phyloP scores from a whole-genome alignment of 2,329 filamentous ascomycete genomes.

The Epichloe bromicola region DNA sequence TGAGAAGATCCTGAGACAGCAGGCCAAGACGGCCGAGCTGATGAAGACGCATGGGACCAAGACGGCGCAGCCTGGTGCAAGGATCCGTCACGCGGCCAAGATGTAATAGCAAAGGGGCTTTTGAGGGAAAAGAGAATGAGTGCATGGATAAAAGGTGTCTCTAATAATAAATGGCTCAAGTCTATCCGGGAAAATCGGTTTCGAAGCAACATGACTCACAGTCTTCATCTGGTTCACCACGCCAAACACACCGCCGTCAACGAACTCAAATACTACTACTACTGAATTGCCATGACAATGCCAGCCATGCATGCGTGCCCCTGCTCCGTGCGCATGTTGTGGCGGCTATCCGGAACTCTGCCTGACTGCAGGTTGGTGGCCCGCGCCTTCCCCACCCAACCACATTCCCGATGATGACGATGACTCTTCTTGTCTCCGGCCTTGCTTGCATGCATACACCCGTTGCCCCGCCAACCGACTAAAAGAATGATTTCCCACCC shows the following conservation, averaged over 20 bases:
- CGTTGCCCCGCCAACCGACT: conserved; percentile 15
- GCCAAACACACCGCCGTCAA: conserved; percentile 4
- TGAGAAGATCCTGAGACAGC: conserved; percentile 50
- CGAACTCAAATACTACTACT: neutral
- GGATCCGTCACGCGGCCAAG: conserved; percentile 34
- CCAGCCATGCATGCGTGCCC: neutral
- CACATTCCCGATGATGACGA: conserved; percentile 3
- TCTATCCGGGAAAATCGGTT: neutral
- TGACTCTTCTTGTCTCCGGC: neutral
- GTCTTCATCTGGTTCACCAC: neutral
- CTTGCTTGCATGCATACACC: neutral
- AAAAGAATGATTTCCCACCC: conserved; percentile 9
- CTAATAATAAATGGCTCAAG: neutral
- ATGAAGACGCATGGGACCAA: conserved; percentile 43
- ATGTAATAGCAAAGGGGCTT: conserved; percentile 22
- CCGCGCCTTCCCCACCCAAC: neutral
- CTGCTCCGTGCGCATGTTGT: too few species aligned
- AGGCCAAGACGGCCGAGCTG: conserved; percentile 50
- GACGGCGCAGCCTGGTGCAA: conserved; percentile 36
- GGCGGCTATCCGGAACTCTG: neutral
- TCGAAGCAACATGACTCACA: neutral
- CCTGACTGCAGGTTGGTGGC: neutral
- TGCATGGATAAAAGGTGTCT: neutral
- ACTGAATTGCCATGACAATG: neutral
- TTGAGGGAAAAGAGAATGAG: neutral